Base-by-base conservation (phyloP, 2,329 filamentous ascomycete genomes). In the Colletotrichum tofieldiae region DNA sequence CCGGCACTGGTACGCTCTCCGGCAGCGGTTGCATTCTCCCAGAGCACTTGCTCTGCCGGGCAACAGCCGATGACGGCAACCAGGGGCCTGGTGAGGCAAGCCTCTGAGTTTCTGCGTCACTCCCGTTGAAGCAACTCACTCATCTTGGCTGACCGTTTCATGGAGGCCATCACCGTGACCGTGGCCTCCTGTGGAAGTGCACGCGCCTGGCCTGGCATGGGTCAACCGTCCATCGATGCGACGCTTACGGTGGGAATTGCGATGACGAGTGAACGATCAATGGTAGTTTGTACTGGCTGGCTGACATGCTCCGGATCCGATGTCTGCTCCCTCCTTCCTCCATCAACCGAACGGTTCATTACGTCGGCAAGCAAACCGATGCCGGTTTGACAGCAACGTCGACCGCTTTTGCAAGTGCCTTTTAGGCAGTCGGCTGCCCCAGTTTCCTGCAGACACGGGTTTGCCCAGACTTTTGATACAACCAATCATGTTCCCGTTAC, bases 381-480 rank as follows among this genome's bases (percentile, higher is more conserved):
- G 64, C 68, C 43, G 49, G 56, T 60, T 63, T 64, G 52, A 68
- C 65, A 68, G 56, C 69, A 54, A 68, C 65, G 35, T 68, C 65
- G 43, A 43, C 65, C 45, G 35, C 59, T 32, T 14, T 56, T 39
- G 26, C 16, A 35, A 20, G 58, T 39, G 26, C 39, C 12, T 43
- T 39, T 23, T 47, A 49, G 37, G 39, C 45, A 51, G 14, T 26
- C 29, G 47, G 20, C n/a, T 32, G 43, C 70, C 35, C 70, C 70
- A 70, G 65, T 72, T 59, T 72, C 70, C 23, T 70, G 65, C 70
- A 72, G 70, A 72, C 70, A 72, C 70, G 70, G 70, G 70, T 32
- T 72, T 60, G 65, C 65, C 70, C 65, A 72, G 65, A 39, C 65
- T 43, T 64, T 41, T 7, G 58, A 58, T 37, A 59, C 59, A 58